Conservation (phyloP, 108 stramenopile genomes). For the Schizochytrium sp. region DNA sequence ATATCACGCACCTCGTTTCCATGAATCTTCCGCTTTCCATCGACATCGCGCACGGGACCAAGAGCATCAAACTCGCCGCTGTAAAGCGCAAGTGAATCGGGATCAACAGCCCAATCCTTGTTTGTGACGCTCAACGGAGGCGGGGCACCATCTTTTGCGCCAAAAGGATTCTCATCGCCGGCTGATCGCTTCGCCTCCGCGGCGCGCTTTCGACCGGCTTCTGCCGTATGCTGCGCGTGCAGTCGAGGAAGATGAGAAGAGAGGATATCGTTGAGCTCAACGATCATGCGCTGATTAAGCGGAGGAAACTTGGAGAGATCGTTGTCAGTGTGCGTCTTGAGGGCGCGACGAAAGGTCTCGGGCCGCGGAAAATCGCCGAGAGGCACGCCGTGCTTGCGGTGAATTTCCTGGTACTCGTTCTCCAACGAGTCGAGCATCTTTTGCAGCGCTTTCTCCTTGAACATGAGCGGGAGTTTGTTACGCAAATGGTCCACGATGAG, state of each 20-base stretch:
- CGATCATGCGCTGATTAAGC: conserved; percentile 24
- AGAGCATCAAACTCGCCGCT: background rate
- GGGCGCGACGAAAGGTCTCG: conserved; percentile 19
- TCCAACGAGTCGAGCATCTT: conserved; percentile 33
- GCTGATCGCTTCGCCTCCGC: background rate
- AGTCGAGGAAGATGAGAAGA: conserved; percentile 16
- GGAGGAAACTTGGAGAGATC: conserved; percentile 9
- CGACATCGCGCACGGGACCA: background rate
- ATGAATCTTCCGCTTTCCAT: background rate
- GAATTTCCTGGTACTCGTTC: conserved; percentile 40
- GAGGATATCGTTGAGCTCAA: conserved; percentile 19
- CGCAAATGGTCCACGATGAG: conserved; percentile 48
- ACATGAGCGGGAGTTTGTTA: conserved; percentile 34
- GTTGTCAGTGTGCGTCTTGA: conserved; percentile 16
- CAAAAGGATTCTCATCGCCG: background rate
- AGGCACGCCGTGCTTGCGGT: conserved; percentile 49
- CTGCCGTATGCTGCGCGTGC: background rate
- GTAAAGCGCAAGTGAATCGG: background rate
- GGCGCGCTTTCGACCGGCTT: background rate
- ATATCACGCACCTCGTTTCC: conserved; percentile 43
- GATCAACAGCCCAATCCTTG: background rate
- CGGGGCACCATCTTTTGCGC: background rate
- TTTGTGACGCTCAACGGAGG: background rate
- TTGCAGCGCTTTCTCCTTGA: conserved; percentile 40
- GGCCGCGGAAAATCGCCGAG: conserved; percentile 52